Percentiles rank a stretch among this genome's conserved stretches.
phyloP scores from a whole-genome alignment of 306 rosid genomes.

The Quercus parvula region DNA sequence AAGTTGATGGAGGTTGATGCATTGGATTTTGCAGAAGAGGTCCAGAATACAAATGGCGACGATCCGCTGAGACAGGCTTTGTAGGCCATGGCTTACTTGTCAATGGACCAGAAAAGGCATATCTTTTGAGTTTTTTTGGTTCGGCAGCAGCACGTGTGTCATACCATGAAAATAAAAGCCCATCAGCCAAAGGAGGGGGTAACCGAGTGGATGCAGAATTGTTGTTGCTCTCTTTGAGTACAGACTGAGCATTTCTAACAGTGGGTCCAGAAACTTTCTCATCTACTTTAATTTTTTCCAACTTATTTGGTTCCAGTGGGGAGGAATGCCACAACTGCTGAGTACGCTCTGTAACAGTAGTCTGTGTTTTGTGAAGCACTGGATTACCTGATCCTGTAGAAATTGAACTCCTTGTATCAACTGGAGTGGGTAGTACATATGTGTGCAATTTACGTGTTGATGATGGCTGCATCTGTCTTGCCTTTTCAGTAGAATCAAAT shows the following conservation, averaged over 20 bases:
- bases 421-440: constrained; percentile 88
- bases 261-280: constrained; percentile 40
- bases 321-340: constrained; percentile 82
- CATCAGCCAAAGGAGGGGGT: constrained; percentile 67
- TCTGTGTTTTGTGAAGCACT: constrained; percentile 34
- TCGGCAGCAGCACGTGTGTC: constrained; percentile 45
- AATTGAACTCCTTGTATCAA: constrained; percentile 49
- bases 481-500: constrained; percentile 59
- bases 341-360: constrained; percentile 33
- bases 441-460: constrained; percentile 72
- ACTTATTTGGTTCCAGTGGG: constrained; percentile 62
- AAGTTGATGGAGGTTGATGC: constrained; percentile 62
- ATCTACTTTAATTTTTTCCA: constrained; percentile 39
- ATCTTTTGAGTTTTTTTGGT: constrained; percentile 65
- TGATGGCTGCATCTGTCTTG: constrained; percentile 64
- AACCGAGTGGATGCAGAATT: constrained; percentile 42
- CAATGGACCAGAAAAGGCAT: constrained; percentile 89
- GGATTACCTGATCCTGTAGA: constrained; percentile 47
- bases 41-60: constrained; percentile 73
- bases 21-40: constrained; percentile 66
- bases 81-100: constrained; percentile 55
- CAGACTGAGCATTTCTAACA: constrained; percentile 41
- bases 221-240: constrained; percentile 77
- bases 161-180: constrained; percentile 31
- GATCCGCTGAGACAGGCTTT: constrained; percentile 39